Conservation (phyloP, 2,329 filamentous ascomycete genomes). For the Xylaria sp. region DNA sequence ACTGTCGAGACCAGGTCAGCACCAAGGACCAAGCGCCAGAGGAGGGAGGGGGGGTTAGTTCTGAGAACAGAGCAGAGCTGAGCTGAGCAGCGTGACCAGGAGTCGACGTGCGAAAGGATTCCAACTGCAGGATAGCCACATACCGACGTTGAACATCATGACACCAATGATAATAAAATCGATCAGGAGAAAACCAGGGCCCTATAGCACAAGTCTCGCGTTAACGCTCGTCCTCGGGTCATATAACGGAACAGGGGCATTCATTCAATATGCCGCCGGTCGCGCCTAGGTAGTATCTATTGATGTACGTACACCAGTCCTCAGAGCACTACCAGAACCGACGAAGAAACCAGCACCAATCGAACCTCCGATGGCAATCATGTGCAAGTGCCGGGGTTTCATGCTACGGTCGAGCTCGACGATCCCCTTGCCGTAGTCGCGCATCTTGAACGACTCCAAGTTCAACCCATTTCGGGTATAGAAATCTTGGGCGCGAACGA, state of each 20-base stretch:
- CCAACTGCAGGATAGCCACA: constrained; percentile 22
- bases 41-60: no score
- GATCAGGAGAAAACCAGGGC: constrained; percentile 57
- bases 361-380: constrained; percentile 65
- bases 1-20: constrained; percentile 49
- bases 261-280: neutral
- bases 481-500: constrained; percentile 47
- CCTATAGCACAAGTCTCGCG: constrained; percentile 43
- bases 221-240: constrained; percentile 9
- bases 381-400: constrained; percentile 63
- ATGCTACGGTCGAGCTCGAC: constrained; percentile 56
- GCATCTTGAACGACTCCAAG: constrained; percentile 56
- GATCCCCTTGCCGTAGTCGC: constrained; percentile 51
- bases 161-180: constrained; percentile 67
- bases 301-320: constrained; percentile 55
- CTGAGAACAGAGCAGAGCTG: no score
- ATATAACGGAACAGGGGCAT: neutral
- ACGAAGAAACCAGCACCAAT: constrained; percentile 73
- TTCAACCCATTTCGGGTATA: constrained; percentile 56
- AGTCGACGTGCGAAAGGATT: neutral
- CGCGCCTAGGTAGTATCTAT: neutral
- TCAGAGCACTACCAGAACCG: constrained; percentile 64
- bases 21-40: neutral
- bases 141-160: constrained; percentile 69
- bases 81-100: neutral